These are phyloP conservation scores for Chondrostereum purpureum DNA, from an alignment of 1,284 basidiomycete genomes.

Conservation along the genomic window DNA sequence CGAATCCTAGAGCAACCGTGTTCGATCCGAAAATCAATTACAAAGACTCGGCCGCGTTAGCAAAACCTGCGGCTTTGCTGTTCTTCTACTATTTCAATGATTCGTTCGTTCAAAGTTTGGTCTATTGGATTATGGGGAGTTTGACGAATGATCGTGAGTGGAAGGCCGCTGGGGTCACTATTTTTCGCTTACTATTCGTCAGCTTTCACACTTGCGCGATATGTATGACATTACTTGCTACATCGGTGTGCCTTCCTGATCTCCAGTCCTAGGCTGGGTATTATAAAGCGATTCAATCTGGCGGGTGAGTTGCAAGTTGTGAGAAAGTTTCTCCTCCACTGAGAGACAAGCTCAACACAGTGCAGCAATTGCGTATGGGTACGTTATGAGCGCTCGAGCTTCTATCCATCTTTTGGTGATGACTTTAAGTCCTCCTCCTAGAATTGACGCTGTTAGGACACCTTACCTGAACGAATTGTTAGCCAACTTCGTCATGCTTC, in stretches of 20 bases:
- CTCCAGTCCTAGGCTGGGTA: conserved; percentile 1
- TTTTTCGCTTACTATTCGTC: not conserved
- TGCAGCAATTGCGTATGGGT: not conserved
- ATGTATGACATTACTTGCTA: not conserved
- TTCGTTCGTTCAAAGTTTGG: conserved; percentile 4
- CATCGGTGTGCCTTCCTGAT: not conserved
- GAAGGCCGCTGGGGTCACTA: not conserved
- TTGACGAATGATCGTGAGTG: conserved; percentile 8
- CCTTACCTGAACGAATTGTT: conserved; percentile 2
- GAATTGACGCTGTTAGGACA: conserved; percentile 1
- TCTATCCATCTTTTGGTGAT: too few relatives aligned
- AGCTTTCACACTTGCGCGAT: conserved; percentile 6
- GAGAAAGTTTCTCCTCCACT: too few relatives aligned
- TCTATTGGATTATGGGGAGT: conserved; percentile 5
- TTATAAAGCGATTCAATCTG: conserved; percentile 6
- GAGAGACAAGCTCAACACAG: too few relatives aligned
- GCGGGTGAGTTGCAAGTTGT: too few relatives aligned
- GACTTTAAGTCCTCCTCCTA: not conserved
- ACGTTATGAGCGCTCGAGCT: too few relatives aligned
- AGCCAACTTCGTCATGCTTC: conserved; percentile 3
- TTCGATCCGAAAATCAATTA: conserved; percentile 5
- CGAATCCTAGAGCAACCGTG: conserved; percentile 3
- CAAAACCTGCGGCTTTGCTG: conserved; percentile 3
- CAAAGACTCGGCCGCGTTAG: not conserved
- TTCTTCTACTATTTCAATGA: conserved; percentile 6